Evolutionary conservation across 805 yeast species (phyloP), one percentile per base, ranked within the genome.

Genomic region (Hanseniaspora opuntiae): DNA sequence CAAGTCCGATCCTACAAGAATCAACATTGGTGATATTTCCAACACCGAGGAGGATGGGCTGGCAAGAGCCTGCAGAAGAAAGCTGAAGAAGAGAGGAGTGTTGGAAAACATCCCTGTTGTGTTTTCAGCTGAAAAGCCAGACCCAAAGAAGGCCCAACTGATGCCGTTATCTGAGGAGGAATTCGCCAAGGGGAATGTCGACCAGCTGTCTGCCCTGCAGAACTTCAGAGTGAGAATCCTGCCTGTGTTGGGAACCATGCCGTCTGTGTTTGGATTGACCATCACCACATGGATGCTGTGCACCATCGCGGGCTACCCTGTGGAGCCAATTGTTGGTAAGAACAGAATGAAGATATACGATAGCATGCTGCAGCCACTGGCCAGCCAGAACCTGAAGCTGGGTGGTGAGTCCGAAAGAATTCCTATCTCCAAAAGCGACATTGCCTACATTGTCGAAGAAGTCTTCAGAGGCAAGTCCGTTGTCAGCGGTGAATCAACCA

Each of bases 191-290:
- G 96, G 96, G 25, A 73, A 80, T 55, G 95, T 90, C 37, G 93
- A 80, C 58, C 93, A 94, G 65, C 72, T 93, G 44, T 79, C 94
- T 56, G 94, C 96, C 1, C 68, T 93, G 58, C 82, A 79, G 61
- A 88, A 87, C 68, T 93, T 93, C 72, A 76, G 99, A 60, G 97
- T 89, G 11, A 75, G 99, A 60, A 90, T 93, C 46, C 73, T 93
- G 54, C 99, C 99, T 0, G 99, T 93, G 0, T 70, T 93, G 58
- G 97, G 98, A 3, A 86, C 98, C 0, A 80, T 93, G 83, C 99
- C 99, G 1, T 97, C 93, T 10, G 83, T 90, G 68, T 93, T 93
- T 70, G 99, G 97, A 1, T 74, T 93, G 47, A 78, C 96, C 0
- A 76, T 90, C 54, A 94, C 96, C 3, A 84, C 96, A 0, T 82